Evolutionary conservation across 352 stramenopile genomes (phyloP).

Genomic region (Thalassiosira livingstoniorum): DNA sequence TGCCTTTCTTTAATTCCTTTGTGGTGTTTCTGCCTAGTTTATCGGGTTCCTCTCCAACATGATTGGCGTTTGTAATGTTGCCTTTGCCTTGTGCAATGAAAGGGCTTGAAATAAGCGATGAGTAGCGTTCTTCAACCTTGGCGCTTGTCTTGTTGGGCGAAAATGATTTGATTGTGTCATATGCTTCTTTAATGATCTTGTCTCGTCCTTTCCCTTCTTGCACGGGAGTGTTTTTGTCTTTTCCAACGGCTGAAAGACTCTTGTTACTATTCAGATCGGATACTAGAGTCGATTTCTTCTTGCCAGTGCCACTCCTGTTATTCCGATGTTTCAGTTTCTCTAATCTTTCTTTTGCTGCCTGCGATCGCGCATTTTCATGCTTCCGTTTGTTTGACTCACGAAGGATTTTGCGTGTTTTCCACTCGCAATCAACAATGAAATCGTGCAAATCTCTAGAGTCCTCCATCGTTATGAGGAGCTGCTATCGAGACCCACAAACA

Average conservation of each 20-base stretch:
- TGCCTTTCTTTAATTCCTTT: no score
- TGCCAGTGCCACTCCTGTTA: background rate
- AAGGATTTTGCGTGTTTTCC: conserved; percentile 62
- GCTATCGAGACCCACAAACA: no score
- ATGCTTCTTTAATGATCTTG: conserved; percentile 60
- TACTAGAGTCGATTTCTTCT: conserved; percentile 8
- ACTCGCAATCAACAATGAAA: conserved; percentile 64
- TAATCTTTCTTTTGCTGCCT: conserved; percentile 49
- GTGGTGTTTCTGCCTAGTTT: no score
- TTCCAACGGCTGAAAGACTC: background rate
- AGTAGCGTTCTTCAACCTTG: conserved; percentile 29
- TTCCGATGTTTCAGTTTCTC: conserved; percentile 41
- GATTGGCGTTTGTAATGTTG: background rate
- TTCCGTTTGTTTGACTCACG: conserved; percentile 54
- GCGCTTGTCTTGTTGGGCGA: conserved; percentile 17
- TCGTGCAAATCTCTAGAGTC: conserved; percentile 34
- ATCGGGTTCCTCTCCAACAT: no score
- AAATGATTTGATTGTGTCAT: conserved; percentile 57
- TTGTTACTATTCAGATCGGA: background rate
- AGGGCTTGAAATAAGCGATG: conserved; percentile 50
- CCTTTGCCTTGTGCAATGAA: conserved; percentile 19
- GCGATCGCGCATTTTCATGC: conserved; percentile 41
- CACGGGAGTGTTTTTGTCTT: conserved; percentile 20
- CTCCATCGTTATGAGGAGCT: conserved; percentile 22
- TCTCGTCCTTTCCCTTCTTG: conserved; percentile 60